Evolutionary conservation across 192 early-diverging fungal species (phyloP).

Genomic region (Mortierella alpina): DNA sequence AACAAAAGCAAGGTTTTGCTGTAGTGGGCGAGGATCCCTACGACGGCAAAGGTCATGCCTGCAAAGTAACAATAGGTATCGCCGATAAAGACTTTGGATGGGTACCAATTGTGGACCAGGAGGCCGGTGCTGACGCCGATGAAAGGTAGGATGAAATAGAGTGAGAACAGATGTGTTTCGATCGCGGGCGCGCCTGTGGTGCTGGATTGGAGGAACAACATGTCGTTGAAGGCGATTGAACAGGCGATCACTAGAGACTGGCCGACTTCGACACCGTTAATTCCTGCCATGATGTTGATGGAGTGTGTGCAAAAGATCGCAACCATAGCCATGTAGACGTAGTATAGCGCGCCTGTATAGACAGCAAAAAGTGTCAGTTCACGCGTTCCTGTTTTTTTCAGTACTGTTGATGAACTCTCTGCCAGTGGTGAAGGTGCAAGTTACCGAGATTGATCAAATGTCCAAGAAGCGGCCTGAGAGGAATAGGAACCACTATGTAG

Average conservation of each 20-base stretch:
- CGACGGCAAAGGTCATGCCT: constrained; percentile 99
- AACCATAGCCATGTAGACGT: constrained; percentile 90
- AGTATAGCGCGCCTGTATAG: constrained; percentile 82
- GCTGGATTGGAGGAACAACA: constrained; percentile 67
- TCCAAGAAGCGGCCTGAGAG: constrained; percentile 78
- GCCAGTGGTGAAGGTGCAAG: too few species aligned
- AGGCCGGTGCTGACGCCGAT: constrained; percentile 87
- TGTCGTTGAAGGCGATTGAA: constrained; percentile 82
- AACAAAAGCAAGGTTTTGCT: constrained; percentile 94
- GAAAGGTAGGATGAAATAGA: constrained; percentile 95
- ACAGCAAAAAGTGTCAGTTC: not conserved
- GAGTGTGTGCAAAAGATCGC: constrained; percentile 96
- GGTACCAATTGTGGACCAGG: constrained; percentile 92
- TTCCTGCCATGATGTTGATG: constrained; percentile 98
- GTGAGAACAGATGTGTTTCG: constrained; percentile 85
- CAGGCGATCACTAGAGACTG: constrained; percentile 93
- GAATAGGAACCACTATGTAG: constrained; percentile 87
- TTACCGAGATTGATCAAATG: constrained; percentile 84
- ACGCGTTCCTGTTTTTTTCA: too few species aligned
- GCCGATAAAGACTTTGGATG: constrained; percentile 92
- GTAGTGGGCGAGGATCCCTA: constrained; percentile 93
- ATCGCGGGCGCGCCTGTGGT: constrained; percentile 66
- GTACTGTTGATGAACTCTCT: too few species aligned
- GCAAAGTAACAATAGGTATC: constrained; percentile 99
- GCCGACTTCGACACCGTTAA: constrained; percentile 97